Percentiles rank a stretch among this genome's conserved stretches.
phyloP scores from a whole-genome alignment of 2,329 filamentous ascomycete species.

The Emmonsia crescens region DNA sequence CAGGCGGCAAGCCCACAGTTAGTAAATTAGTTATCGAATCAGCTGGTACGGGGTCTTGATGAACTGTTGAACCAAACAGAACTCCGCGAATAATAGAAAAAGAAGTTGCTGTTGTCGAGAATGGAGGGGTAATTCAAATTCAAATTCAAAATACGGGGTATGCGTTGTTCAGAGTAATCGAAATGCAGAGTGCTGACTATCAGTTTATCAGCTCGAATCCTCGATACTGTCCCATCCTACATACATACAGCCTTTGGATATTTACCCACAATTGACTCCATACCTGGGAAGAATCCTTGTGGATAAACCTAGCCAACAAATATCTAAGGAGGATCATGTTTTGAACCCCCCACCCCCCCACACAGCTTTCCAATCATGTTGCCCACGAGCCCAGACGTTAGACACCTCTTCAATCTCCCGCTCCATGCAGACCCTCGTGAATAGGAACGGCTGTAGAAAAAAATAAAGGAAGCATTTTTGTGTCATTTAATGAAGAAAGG shows the following conservation, averaged over 20 bases:
- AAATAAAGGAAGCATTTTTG: background rate
- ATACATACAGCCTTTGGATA: background rate
- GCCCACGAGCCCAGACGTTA: background rate
- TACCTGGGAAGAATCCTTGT: background rate
- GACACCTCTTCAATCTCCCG: background rate
- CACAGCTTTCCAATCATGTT: background rate
- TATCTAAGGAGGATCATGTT: background rate
- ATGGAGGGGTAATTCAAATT: background rate
- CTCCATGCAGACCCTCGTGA: background rate
- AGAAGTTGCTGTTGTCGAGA: background rate
- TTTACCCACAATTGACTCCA: constrained; percentile 2
- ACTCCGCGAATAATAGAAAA: background rate
- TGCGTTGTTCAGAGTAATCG: background rate
- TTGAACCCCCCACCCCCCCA: background rate
- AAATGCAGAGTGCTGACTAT: background rate
- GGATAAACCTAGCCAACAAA: background rate
- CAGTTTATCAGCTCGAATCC: background rate
- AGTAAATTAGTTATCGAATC: background rate
- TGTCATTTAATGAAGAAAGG: background rate
- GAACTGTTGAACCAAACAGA: background rate
- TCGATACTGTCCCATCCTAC: background rate
- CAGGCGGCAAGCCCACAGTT: background rate
- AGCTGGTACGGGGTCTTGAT: background rate
- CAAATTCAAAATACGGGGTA: background rate
- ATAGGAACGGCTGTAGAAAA: background rate